Conservation (phyloP, 2,329 filamentous ascomycete genomes). For the Onygenales sp. region DNA sequence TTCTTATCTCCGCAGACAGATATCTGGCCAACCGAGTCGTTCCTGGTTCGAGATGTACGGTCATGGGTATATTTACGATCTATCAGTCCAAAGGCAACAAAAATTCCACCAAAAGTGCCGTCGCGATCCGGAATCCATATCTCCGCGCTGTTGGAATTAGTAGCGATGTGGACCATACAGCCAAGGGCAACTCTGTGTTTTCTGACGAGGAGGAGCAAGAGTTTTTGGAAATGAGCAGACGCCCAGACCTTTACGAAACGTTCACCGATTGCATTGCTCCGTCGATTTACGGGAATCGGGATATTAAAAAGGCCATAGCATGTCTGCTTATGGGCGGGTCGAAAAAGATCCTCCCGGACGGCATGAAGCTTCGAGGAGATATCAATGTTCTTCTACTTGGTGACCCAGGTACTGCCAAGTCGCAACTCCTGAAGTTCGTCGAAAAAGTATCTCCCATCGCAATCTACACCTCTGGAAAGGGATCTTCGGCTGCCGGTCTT, state of each 20-base stretch:
- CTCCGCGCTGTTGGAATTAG: constrained; percentile 86
- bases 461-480: constrained; percentile 97
- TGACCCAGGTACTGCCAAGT: constrained; percentile 97
- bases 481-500: constrained; percentile 92
- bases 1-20: constrained; percentile 90
- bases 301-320: constrained; percentile 96
- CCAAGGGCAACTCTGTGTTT: constrained; percentile 75
- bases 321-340: constrained; percentile 89
- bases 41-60: constrained; percentile 83
- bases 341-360: constrained; percentile 95
- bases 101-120: constrained; percentile 65
- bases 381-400: constrained; percentile 96
- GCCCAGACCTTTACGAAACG: constrained; percentile 82
- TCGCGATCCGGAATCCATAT: constrained; percentile 93
- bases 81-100: constrained; percentile 88
- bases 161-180: constrained; percentile 79
- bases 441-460: constrained; percentile 94
- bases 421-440: constrained; percentile 92
- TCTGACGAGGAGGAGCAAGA: constrained; percentile 96
- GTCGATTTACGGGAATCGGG: constrained; percentile 89
- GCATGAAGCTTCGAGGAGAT: constrained; percentile 94
- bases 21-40: constrained; percentile 94
- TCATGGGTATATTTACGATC: constrained; percentile 97
- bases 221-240: constrained; percentile 80
- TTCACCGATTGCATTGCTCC: constrained; percentile 91